Conservation (phyloP, 768 basidiomycete genomes). For the Russula sp. region DNA sequence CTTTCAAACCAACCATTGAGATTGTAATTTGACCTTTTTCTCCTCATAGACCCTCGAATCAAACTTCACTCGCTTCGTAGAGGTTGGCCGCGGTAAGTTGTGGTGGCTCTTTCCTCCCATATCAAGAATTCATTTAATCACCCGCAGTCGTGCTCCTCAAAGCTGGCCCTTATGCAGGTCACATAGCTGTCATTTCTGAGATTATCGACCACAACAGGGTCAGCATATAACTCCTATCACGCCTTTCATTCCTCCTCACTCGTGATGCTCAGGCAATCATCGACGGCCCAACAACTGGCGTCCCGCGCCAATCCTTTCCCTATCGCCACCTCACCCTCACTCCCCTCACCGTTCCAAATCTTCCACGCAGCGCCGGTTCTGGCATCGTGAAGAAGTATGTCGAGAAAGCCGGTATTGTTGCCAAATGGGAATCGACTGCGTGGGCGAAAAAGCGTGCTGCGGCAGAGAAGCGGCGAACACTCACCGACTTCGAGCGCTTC, state of each 20-base stretch:
- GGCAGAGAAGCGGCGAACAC: conserved; percentile 60
- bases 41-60: conserved; percentile 36
- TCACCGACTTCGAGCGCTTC: conserved; percentile 93
- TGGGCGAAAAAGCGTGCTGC: conserved; percentile 89
- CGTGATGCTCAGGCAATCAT: conserved; percentile 68
- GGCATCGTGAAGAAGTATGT: conserved; percentile 78
- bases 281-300: conserved; percentile 87
- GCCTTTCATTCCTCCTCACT: neutral
- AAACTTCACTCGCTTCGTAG: conserved; percentile 94
- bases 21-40: neutral
- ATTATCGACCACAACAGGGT: conserved; percentile 99
- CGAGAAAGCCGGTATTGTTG: conserved; percentile 76
- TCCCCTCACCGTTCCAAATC: conserved; percentile 68
- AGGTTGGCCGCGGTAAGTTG: conserved; percentile 86
- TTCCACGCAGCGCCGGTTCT: conserved; percentile 84
- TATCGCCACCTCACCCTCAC: conserved; percentile 94
- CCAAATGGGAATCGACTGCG: conserved; percentile 82
- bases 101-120: neutral
- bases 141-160: conserved; percentile 87
- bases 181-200: conserved; percentile 92
- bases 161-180: conserved; percentile 76
- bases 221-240: conserved; percentile 28
- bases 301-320: conserved; percentile 87
- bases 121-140: neutral
- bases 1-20: neutral